Conservation (phyloP, 2,329 filamentous ascomycete genomes). For the Aspergillus sp. region DNA sequence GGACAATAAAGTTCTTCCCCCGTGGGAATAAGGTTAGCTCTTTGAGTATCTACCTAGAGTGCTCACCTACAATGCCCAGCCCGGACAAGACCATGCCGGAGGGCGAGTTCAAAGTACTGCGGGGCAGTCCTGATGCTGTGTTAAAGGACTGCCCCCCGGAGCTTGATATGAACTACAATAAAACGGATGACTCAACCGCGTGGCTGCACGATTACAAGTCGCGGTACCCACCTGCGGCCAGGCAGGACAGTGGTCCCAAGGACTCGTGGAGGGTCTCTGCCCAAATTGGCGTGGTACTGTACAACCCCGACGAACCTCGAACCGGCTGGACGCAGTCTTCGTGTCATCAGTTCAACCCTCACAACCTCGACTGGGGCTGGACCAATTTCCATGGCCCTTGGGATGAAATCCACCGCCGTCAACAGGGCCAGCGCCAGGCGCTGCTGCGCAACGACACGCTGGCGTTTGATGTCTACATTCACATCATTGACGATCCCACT, state of each 20-base stretch:
- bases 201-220: conserved; percentile 27
- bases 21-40: conserved; percentile 52
- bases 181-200: conserved; percentile 18
- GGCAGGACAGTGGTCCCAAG: conserved; percentile 6
- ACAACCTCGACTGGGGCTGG: conserved; percentile 57
- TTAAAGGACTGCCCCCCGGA: conserved; percentile 26
- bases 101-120: conserved; percentile 34
- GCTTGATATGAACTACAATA: conserved; percentile 22
- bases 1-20: conserved; percentile 59
- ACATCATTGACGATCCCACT: conserved; percentile 53
- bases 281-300: conserved; percentile 54
- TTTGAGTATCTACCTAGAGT: conserved; percentile 55
- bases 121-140: conserved; percentile 28
- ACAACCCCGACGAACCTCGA: conserved; percentile 56
- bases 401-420: conserved; percentile 51
- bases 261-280: conserved; percentile 46
- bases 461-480: conserved; percentile 54
- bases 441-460: conserved; percentile 54
- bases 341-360: conserved; percentile 51
- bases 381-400: conserved; percentile 53
- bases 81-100: conserved; percentile 30
- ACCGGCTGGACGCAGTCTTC: conserved; percentile 50
- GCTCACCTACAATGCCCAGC: conserved; percentile 43
- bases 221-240: conserved; percentile 14
- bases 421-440: conserved; percentile 50